Base-by-base conservation (phyloP, 805 yeast species). In the Schwanniomyces occidentalis region DNA sequence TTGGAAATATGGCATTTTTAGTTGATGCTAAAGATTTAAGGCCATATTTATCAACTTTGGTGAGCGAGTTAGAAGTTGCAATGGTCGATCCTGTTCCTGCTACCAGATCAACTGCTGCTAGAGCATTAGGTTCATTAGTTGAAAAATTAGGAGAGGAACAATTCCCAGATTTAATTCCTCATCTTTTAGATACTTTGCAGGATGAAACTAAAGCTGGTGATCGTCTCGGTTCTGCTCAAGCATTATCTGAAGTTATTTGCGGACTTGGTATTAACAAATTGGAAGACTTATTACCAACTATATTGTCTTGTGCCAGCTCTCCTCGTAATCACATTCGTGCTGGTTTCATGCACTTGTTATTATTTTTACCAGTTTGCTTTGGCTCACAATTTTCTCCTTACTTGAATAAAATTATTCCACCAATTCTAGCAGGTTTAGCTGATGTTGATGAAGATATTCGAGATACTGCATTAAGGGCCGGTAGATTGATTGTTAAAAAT, bases 31-130 rank as follows among this genome's bases (percentile, higher is more conserved):
- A 76, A 47, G 99, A 93, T 58, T 71, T 93, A 41, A 62, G 78
- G 33, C 97, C 96, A 16, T 93, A 93, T 62, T 68, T 93, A 51
- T 75, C 80, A 15, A 77, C 80, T 27, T 71, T 93, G 48, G 82
- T 91, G 27, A 72, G 79, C 8, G 96, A 89, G 49, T 75, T 93
- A 41, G 95, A 93, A 58, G 71, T 76, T 27, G 95, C 98, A 5
- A 91, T 93, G 95, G 96, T 95, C 32, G 99, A 93, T 50, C 99
- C 99, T 1, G 99, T 93, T 34, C 96, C 98, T 20, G 86, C 81
- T 26, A 93, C 99, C 0, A 80, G 98, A 58, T 95, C 98, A 1
- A 93, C 96, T 14, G 98, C 98, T 16, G 90, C 97, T 14, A 80
- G 97, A 63, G 99, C 99, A 0, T 67, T 93, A 33, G 99, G 99